Percentiles rank a stretch among this genome's conserved stretches.
Conservation (phyloP, 768 basidiomycete genomes). For the Hericium rajendrae region DNA sequence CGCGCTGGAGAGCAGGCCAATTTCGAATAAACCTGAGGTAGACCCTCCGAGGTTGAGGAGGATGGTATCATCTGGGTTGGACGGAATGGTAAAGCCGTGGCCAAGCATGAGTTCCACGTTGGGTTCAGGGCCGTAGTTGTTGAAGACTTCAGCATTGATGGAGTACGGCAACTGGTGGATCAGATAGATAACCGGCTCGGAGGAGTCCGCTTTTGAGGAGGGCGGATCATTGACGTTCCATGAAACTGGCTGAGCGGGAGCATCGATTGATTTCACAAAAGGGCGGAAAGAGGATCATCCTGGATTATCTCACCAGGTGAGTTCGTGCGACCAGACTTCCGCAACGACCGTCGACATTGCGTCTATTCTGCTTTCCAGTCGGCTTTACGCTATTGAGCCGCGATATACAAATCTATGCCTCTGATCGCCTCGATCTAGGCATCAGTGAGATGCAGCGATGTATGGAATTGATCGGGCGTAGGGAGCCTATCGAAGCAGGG, state of each 20-base stretch:
- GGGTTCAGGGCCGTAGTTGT: constrained; percentile 89
- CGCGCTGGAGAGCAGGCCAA: constrained; percentile 46
- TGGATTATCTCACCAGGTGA: constrained; percentile 51
- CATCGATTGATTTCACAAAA: background rate
- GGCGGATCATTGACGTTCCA: constrained; percentile 49
- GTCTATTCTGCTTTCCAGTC: constrained; percentile 59
- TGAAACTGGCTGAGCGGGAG: constrained; percentile 66
- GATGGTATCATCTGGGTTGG: constrained; percentile 84
- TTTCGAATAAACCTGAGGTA: constrained; percentile 36
- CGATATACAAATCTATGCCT: constrained; percentile 77
- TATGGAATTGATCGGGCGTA: constrained; percentile 40
- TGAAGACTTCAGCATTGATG: constrained; percentile 56
- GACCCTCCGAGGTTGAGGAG: constrained; percentile 63
- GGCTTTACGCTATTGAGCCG: constrained; percentile 53
- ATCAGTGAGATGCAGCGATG: constrained; percentile 62
- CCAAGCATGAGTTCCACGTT: constrained; percentile 86
- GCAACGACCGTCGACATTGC: constrained; percentile 37
- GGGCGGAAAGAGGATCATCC: background rate
- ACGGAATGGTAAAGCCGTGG: constrained; percentile 76
- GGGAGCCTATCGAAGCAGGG: constrained; percentile 70
- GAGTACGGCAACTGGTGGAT: constrained; percentile 37
- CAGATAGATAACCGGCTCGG: constrained; percentile 44
- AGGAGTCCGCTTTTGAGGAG: background rate
- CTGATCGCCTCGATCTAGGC: constrained; percentile 58
- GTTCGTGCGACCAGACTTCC: constrained; percentile 33